Conservation (phyloP, 2,329 filamentous ascomycete species). For the Amylocarpus encephaloides region DNA sequence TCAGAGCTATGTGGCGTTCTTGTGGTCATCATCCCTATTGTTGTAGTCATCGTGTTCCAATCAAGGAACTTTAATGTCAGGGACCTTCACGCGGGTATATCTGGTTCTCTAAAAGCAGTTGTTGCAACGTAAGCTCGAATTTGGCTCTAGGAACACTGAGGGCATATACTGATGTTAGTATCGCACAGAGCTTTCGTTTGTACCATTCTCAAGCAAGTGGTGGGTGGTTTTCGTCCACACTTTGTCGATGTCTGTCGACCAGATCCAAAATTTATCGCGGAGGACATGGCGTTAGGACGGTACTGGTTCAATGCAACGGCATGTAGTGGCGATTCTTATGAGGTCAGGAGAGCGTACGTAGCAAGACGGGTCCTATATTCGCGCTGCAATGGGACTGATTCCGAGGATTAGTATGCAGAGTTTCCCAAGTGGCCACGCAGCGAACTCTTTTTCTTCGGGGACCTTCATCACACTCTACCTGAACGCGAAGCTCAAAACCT, state of each 20-base stretch:
- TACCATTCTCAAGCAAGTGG: slow-evolving; percentile 66
- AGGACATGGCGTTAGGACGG: slow-evolving; percentile 57
- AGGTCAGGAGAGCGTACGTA: slow-evolving; percentile 36
- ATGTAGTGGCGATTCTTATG: slow-evolving; percentile 54
- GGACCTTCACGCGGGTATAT: slow-evolving; percentile 39
- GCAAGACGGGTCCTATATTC: too few relatives aligned
- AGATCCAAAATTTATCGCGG: slow-evolving; percentile 37
- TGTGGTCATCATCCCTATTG: slow-evolving; percentile 55
- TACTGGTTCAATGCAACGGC: slow-evolving; percentile 58
- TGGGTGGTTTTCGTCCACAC: slow-evolving; percentile 63
- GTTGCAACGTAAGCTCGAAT: slow-evolving; percentile 31
- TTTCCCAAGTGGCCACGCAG: slow-evolving; percentile 67
- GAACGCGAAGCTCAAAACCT: slow-evolving; percentile 71
- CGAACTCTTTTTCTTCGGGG: slow-evolving; percentile 64
- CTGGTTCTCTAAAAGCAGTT: slow-evolving; percentile 18
- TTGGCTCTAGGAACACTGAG: slow-evolving; percentile 40
- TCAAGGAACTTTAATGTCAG: slow-evolving; percentile 58
- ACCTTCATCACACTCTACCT: slow-evolving; percentile 65
- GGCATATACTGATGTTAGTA: slow-evolving; percentile 22
- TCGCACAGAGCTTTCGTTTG: slow-evolving; percentile 57
- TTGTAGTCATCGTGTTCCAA: slow-evolving; percentile 57
- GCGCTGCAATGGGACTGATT: not conserved
- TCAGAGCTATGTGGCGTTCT: slow-evolving; percentile 62
- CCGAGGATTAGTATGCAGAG: slow-evolving; percentile 43
- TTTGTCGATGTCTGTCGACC: slow-evolving; percentile 65